Evolutionary conservation across 768 basidiomycete species (phyloP).

Genomic region (Naematelia aurantialba): DNA sequence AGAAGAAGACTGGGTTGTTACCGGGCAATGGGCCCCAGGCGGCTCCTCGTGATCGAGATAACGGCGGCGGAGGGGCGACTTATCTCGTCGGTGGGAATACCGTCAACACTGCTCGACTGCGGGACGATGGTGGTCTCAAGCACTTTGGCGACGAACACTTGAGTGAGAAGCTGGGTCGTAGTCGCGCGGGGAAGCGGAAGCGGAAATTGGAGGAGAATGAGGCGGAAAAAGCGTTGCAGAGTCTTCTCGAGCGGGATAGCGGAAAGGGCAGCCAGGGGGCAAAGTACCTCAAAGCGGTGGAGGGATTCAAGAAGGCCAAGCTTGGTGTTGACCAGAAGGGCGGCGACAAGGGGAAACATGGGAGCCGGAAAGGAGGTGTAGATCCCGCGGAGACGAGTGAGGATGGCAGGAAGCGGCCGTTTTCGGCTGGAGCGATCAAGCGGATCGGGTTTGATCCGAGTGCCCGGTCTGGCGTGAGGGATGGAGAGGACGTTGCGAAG

Average conservation of each 20-base stretch:
- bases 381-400: conserved; percentile 24
- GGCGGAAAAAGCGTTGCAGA: conserved; percentile 62
- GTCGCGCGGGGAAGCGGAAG: conserved; percentile 71
- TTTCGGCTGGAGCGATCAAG: conserved; percentile 36
- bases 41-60: conserved; percentile 27
- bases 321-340: conserved; percentile 59
- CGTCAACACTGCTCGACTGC: conserved; percentile 52
- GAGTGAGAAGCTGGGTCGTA: conserved; percentile 70
- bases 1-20: conserved; percentile 40
- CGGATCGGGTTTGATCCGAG: conserved; percentile 47
- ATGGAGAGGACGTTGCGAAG: conserved; percentile 2
- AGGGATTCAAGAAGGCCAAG: conserved; percentile 46
- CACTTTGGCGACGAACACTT: conserved; percentile 56
- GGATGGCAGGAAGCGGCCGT: conserved; percentile 31
- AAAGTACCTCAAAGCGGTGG: conserved; percentile 53
- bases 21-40: conserved; percentile 31
- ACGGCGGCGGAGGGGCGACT: conserved; percentile 54
- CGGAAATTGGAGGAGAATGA: conserved; percentile 55
- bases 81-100: conserved; percentile 80
- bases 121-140: conserved; percentile 20
- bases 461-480: neutral
- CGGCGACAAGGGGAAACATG: conserved; percentile 58
- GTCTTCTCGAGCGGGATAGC: conserved; percentile 61
- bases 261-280: conserved; percentile 57
- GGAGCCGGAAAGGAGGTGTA: conserved; percentile 47